Percentiles rank a stretch among this genome's conserved stretches.
These are phyloP conservation scores for Diaporthe ampelina DNA, from an alignment of 2,329 filamentous ascomycete genomes.

Conservation along the genomic window DNA sequence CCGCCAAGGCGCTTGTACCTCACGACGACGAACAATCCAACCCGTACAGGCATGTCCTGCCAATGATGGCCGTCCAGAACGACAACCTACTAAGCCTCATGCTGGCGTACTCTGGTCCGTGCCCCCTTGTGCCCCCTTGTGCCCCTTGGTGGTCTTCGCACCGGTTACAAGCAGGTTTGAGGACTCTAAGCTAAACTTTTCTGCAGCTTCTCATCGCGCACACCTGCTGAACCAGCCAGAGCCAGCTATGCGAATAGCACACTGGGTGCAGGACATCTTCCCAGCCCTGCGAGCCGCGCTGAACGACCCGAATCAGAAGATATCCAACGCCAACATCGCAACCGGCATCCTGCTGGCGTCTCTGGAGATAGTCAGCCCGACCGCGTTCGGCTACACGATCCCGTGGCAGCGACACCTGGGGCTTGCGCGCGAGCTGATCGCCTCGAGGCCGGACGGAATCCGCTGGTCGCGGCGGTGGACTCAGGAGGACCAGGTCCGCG, in stretches of 20 bases:
- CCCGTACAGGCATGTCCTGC: constrained; percentile 64
- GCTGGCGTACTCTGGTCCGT: constrained; percentile 77
- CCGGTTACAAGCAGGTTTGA: neutral
- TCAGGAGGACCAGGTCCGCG: constrained; percentile 72
- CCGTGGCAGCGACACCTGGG: constrained; percentile 85
- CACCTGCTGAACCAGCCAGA: constrained; percentile 80
- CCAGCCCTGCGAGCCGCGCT: constrained; percentile 79
- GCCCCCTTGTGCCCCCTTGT: too few species aligned
- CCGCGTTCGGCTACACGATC: constrained; percentile 83
- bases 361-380: constrained; percentile 85
- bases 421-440: constrained; percentile 81
- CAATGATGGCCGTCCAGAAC: constrained; percentile 75
- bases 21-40: constrained; percentile 68
- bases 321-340: constrained; percentile 81
- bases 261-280: constrained; percentile 85
- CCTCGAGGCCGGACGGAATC: constrained; percentile 65
- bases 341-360: constrained; percentile 89
- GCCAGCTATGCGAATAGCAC: constrained; percentile 81
- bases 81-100: constrained; percentile 82
- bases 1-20: constrained; percentile 71
- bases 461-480: constrained; percentile 62
- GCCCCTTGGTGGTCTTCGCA: too few species aligned
- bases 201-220: constrained; percentile 80
- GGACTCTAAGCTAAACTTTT: neutral
- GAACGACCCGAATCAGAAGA: constrained; percentile 70